Conservation (phyloP, 495 filamentous ascomycete species). For the Neurospora sp. region DNA sequence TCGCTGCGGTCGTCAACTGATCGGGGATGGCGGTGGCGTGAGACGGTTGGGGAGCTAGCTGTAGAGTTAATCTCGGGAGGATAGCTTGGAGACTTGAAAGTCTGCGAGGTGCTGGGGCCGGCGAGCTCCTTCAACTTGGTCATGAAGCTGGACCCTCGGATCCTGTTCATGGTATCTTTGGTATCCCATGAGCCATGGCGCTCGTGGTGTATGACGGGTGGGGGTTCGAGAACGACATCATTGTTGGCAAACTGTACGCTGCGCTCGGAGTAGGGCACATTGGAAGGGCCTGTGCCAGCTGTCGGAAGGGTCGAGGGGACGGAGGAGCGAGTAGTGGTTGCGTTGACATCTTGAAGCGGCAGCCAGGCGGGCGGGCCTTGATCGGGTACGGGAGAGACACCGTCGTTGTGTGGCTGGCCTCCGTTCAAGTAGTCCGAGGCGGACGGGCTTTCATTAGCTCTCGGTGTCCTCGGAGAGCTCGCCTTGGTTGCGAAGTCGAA, state of each 20-base stretch:
- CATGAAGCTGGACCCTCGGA: slow-evolving; percentile 54
- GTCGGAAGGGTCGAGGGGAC: not conserved
- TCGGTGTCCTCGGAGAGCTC: slow-evolving; percentile 10
- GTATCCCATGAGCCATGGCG: slow-evolving; percentile 48
- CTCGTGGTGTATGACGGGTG: slow-evolving; percentile 35
- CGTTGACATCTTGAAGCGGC: slow-evolving; percentile 6
- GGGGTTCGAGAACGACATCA: slow-evolving; percentile 30
- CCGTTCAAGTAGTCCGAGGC: slow-evolving; percentile 36
- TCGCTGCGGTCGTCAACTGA: slow-evolving; percentile 55
- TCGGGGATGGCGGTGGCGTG: slow-evolving; percentile 35
- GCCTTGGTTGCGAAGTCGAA: slow-evolving; percentile 23
- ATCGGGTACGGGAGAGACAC: slow-evolving; percentile 14
- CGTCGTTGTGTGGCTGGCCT: slow-evolving; percentile 24
- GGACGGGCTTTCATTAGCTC: slow-evolving; percentile 1
- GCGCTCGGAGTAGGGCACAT: slow-evolving; percentile 16
- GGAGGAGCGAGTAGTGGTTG: not conserved
- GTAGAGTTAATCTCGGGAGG: slow-evolving; percentile 23
- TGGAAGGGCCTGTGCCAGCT: slow-evolving; percentile 5
- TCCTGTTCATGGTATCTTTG: slow-evolving; percentile 45
- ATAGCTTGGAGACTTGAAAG: slow-evolving; percentile 27
- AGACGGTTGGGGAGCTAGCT: slow-evolving; percentile 37
- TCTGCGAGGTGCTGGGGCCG: slow-evolving; percentile 37
- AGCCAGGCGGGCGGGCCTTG: not conserved
- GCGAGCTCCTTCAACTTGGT: slow-evolving; percentile 55
- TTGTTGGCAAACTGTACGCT: slow-evolving; percentile 58